Evolutionary conservation across 495 filamentous ascomycete genomes (phyloP).

Genomic region (Tuber calosporum): DNA sequence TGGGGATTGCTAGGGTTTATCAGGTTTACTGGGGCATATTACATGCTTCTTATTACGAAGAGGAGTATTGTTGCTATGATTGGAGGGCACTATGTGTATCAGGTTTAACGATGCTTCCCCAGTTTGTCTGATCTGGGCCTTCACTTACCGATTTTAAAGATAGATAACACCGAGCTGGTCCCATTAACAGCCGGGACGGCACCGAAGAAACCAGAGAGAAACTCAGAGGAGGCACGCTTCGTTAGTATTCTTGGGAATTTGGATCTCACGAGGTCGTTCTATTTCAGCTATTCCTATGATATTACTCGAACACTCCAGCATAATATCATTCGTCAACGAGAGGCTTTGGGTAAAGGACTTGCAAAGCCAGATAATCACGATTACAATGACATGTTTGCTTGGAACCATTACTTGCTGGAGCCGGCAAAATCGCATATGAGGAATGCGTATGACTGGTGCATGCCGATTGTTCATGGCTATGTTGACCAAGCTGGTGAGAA

Average conservation of each 20-base stretch:
- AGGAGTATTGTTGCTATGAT: conserved; percentile 91
- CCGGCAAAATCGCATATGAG: conserved; percentile 65
- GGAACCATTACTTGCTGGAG: conserved; percentile 83
- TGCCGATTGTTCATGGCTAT: conserved; percentile 92
- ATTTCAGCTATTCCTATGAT: conserved; percentile 98
- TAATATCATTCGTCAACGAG: conserved; percentile 78
- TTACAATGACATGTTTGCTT: conserved; percentile 93
- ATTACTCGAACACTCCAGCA: conserved; percentile 87
- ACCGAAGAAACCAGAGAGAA: conserved; percentile 63
- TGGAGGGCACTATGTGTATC: conserved; percentile 90
- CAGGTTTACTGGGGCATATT: conserved; percentile 90
- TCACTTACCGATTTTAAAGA: conserved; percentile 32
- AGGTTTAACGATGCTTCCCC: conserved; percentile 42
- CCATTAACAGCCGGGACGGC: conserved; percentile 61
- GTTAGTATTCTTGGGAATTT: conserved; percentile 82
- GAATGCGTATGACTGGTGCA: conserved; percentile 87
- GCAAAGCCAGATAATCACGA: conserved; percentile 55
- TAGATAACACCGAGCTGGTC: conserved; percentile 90
- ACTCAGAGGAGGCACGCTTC: conserved; percentile 83
- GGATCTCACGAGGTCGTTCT: conserved; percentile 83
- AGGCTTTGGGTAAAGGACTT: conserved; percentile 57
- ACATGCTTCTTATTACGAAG: conserved; percentile 95
- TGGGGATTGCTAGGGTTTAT: conserved; percentile 96
- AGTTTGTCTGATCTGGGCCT: background rate
- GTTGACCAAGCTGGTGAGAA: conserved; percentile 68